Conservation (phyloP, 2,329 filamentous ascomycete genomes). For the Fusarium sp. region DNA sequence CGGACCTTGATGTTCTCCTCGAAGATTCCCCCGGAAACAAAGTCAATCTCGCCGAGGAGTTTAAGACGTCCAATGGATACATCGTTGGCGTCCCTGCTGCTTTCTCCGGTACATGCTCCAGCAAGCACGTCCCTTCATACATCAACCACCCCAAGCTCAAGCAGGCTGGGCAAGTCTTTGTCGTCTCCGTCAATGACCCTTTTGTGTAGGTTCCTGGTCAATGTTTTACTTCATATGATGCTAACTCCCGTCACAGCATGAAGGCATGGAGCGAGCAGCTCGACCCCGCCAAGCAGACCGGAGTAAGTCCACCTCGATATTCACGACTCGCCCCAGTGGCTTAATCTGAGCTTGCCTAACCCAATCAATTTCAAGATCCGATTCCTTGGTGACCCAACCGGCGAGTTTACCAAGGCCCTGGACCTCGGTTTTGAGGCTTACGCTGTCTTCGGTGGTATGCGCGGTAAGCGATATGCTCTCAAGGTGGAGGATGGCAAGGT, state of each 20-base stretch:
- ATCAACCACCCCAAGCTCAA: slow-evolving; percentile 82
- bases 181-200: slow-evolving; percentile 92
- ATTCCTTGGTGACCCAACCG: slow-evolving; percentile 85
- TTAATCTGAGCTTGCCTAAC: not conserved
- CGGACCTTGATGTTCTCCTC: slow-evolving; percentile 79
- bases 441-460: slow-evolving; percentile 81
- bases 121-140: slow-evolving; percentile 84
- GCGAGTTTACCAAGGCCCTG: slow-evolving; percentile 82
- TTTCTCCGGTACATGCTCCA: slow-evolving; percentile 70
- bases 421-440: slow-evolving; percentile 82
- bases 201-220: slow-evolving; percentile 79
- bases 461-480: slow-evolving; percentile 90
- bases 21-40: slow-evolving; percentile 93
- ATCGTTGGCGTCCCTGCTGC: slow-evolving; percentile 88
- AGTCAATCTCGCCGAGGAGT: slow-evolving; percentile 84
- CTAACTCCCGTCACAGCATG: slow-evolving; percentile 67
- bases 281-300: slow-evolving; percentile 78
- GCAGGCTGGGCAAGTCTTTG: slow-evolving; percentile 85
- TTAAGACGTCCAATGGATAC: slow-evolving; percentile 76
- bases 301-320: slow-evolving; percentile 67
- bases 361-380: slow-evolving; percentile 70
- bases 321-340: not conserved
- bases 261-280: slow-evolving; percentile 87
- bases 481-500: slow-evolving; percentile 88
- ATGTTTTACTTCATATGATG: not conserved